Conservation (phyloP, 2,329 filamentous ascomycete species). For the Cladosporium oxysporum region DNA sequence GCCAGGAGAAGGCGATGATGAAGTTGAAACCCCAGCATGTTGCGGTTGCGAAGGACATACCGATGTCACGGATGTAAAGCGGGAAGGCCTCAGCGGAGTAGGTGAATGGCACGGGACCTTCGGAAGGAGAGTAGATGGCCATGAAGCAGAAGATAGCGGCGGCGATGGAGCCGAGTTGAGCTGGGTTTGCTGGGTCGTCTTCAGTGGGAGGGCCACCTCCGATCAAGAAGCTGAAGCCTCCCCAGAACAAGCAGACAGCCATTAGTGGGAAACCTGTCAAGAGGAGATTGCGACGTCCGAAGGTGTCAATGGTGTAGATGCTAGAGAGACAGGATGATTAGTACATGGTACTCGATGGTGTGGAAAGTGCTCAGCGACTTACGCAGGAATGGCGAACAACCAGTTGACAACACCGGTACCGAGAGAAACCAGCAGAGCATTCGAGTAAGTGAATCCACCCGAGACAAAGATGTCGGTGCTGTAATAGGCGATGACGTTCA, state of each 20-base stretch:
- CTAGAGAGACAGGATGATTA: not conserved
- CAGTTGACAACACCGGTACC: slow-evolving; percentile 38
- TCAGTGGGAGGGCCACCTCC: not conserved
- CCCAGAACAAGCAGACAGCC: slow-evolving; percentile 51
- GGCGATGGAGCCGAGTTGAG: slow-evolving; percentile 41
- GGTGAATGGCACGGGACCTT: slow-evolving; percentile 51
- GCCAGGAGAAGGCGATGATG: slow-evolving; percentile 46
- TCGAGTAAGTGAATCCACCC: slow-evolving; percentile 28
- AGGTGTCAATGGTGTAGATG: slow-evolving; percentile 47
- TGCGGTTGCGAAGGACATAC: slow-evolving; percentile 51
- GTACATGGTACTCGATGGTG: not conserved
- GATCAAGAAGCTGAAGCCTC: slow-evolving; percentile 44
- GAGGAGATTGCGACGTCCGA: slow-evolving; percentile 47
- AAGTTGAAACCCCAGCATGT: slow-evolving; percentile 53
- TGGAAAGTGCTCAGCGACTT: not conserved
- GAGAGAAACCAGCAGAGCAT: slow-evolving; percentile 35
- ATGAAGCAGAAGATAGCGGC: slow-evolving; percentile 39
- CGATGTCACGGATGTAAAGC: slow-evolving; percentile 43
- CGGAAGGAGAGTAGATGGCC: slow-evolving; percentile 40
- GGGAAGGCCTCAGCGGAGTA: slow-evolving; percentile 48
- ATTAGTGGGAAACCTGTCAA: slow-evolving; percentile 49
- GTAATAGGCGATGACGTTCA: slow-evolving; percentile 39
- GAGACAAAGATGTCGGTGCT: slow-evolving; percentile 33
- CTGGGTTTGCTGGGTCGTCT: slow-evolving; percentile 21
- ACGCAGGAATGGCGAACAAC: slow-evolving; percentile 27